Percentiles rank a stretch among this genome's conserved stretches.
These are phyloP conservation scores for Angomonas deanei DNA, from an alignment of 208 protist species.

Conservation along the genomic window DNA sequence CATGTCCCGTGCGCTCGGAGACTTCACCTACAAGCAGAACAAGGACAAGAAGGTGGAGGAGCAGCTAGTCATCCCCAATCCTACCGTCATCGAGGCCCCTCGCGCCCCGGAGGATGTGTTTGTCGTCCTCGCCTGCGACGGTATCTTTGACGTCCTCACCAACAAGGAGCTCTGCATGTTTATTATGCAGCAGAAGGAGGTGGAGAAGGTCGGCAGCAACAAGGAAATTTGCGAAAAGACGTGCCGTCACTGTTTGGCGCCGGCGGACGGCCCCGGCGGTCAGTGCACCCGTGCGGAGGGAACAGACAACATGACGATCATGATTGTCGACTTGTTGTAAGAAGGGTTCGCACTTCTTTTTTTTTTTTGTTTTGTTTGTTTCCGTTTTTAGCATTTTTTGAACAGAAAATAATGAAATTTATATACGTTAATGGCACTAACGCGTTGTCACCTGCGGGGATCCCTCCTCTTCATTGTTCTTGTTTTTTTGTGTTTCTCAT, in stretches of 20 bases:
- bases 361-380: too few species aligned
- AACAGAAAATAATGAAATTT: not conserved
- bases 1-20: conserved; percentile 92
- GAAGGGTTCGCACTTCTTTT: not conserved
- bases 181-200: not conserved
- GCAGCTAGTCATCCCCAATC: conserved; percentile 77
- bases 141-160: conserved; percentile 84
- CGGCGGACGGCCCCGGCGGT: conserved; percentile 22
- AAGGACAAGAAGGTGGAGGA: conserved; percentile 24
- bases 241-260: conserved; percentile 64
- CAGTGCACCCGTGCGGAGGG: conserved; percentile 40
- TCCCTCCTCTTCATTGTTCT: conserved; percentile 8
- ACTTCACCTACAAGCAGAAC: conserved; percentile 89
- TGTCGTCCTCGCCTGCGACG: conserved; percentile 84
- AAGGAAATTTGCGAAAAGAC: conserved; percentile 62
- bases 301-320: conserved; percentile 90
- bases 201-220: conserved; percentile 17
- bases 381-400: too few species aligned
- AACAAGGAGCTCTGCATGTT: conserved; percentile 70
- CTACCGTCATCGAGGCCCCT: conserved; percentile 41
- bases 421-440: not conserved
- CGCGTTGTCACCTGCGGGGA: not conserved
- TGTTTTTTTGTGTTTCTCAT: conserved; percentile 10
- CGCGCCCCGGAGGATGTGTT: conserved; percentile 49
- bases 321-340: conserved; percentile 72